phyloP scores from a whole-genome alignment of 148 eudicot species.

The Vaccinium corymbosum region DNA sequence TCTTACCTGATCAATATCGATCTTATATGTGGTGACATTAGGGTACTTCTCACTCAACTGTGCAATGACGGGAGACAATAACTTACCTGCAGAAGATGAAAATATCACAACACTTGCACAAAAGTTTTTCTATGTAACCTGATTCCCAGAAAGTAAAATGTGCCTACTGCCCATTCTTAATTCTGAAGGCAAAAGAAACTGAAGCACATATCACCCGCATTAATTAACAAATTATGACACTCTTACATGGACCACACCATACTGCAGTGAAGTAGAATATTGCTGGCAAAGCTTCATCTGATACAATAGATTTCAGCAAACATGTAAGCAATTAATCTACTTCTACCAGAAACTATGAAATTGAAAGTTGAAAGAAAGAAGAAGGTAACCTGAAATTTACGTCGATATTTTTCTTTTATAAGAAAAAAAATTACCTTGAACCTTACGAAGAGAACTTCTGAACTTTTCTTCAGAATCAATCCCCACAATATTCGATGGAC shows the following conservation, averaged over 20 bases:
- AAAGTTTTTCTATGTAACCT: background rate
- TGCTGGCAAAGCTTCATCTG: slow-evolving; percentile 74
- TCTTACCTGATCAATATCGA: slow-evolving; percentile 83
- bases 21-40: slow-evolving; percentile 73
- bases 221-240: slow-evolving; percentile 8
- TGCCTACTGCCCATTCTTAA: background rate
- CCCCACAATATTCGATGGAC: slow-evolving; percentile 54
- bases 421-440: slow-evolving; percentile 42
- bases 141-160: background rate
- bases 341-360: background rate
- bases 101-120: slow-evolving; percentile 9
- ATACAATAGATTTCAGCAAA: slow-evolving; percentile 8
- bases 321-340: background rate
- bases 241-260: slow-evolving; percentile 99
- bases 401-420: background rate
- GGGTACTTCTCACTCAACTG: slow-evolving; percentile 59
- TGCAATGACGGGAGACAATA: slow-evolving; percentile 44
- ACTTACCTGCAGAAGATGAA: slow-evolving; percentile 38
- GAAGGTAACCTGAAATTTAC: background rate
- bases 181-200: background rate
- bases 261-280: slow-evolving; percentile 89
- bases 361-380: slow-evolving; percentile 7
- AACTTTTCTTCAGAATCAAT: slow-evolving; percentile 73
- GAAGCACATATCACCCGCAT: background rate
- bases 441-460: slow-evolving; percentile 58